These are phyloP conservation scores for Eucalyptus grandis DNA, from an alignment of 345 rosid genomes.

Conservation along the genomic window DNA sequence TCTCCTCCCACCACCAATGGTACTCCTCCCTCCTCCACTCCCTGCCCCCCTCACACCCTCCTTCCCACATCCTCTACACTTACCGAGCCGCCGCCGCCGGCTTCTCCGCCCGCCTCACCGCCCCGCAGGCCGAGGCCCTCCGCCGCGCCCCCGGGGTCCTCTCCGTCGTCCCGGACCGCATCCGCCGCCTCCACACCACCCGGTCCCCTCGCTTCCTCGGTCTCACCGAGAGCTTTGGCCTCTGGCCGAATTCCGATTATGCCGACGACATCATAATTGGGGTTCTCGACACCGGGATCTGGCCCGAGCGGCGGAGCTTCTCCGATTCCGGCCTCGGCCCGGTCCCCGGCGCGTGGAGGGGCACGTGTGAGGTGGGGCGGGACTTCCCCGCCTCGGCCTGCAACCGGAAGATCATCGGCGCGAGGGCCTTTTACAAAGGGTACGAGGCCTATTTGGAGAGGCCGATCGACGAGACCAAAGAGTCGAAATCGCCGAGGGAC, in stretches of 20 bases:
- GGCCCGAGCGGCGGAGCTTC: conserved; percentile 78
- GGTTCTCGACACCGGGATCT: conserved; percentile 78
- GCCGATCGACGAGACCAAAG: conserved; percentile 24
- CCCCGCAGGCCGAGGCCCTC: conserved; percentile 31
- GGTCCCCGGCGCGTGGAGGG: conserved; percentile 56
- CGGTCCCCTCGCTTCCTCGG: conserved; percentile 67
- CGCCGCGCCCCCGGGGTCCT: conserved; percentile 37
- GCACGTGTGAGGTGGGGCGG: conserved; percentile 39
- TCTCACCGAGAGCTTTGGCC: conserved; percentile 41
- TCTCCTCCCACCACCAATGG: conserved; percentile 55
- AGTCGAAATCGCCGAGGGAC: conserved; percentile 65
- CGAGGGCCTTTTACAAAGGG: conserved; percentile 59
- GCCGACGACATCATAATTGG: conserved; percentile 77
- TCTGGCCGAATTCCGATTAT: conserved; percentile 52
- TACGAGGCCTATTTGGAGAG: conserved; percentile 19
- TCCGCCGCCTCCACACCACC: conserved; percentile 77
- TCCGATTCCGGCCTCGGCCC: conserved; percentile 29
- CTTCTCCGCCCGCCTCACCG: conserved; percentile 70
- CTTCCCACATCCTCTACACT: conserved; percentile 48
- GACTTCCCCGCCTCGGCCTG: conserved; percentile 66
- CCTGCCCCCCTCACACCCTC: conserved; percentile 45
- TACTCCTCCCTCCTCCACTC: conserved; percentile 47
- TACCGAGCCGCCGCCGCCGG: conserved; percentile 54
- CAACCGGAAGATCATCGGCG: conserved; percentile 74
- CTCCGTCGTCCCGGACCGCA: conserved; percentile 52